Evolutionary conservation across 768 basidiomycete species (phyloP).

Genomic region (Hypsizygus marmoreus): DNA sequence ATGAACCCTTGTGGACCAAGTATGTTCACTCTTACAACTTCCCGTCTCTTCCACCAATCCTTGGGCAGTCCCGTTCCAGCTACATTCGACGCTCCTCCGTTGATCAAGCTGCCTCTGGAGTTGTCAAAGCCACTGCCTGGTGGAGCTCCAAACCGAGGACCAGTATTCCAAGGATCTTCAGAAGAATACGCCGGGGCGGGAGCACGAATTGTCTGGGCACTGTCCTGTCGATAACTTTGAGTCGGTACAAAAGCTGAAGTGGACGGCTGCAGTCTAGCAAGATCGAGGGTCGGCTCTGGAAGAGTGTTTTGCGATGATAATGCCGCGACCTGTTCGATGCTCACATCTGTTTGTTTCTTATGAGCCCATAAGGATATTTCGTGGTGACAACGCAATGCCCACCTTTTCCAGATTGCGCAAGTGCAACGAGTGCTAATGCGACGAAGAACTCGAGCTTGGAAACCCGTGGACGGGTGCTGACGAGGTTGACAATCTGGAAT

Average conservation of each 20-base stretch:
- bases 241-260: constrained; percentile 50
- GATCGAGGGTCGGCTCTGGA: constrained; percentile 72
- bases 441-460: constrained; percentile 92
- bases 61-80: constrained; percentile 71
- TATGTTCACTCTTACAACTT: constrained; percentile 68
- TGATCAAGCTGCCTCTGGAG: constrained; percentile 31
- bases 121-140: constrained; percentile 31
- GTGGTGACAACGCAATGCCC: constrained; percentile 10
- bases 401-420: constrained; percentile 86
- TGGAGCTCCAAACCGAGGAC: constrained; percentile 35
- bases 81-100: constrained; percentile 58
- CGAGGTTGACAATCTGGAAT: constrained; percentile 85
- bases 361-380: constrained; percentile 5
- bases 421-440: constrained; percentile 81
- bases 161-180: constrained; percentile 69
- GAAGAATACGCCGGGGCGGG: constrained; percentile 55
- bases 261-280: constrained; percentile 56
- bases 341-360: constrained; percentile 53
- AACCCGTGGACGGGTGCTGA: constrained; percentile 77
- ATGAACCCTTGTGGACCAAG: constrained; percentile 92
- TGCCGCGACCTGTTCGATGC: constrained; percentile 78
- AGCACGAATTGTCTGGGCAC: constrained; percentile 36
- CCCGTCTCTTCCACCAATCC: constrained; percentile 89
- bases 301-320: constrained; percentile 78
- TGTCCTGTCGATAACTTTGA: constrained; percentile 46